Evolutionary conservation across 768 basidiomycete species (phyloP), one percentile per base, ranked within the genome.

Genomic region (Serendipita sp.): DNA sequence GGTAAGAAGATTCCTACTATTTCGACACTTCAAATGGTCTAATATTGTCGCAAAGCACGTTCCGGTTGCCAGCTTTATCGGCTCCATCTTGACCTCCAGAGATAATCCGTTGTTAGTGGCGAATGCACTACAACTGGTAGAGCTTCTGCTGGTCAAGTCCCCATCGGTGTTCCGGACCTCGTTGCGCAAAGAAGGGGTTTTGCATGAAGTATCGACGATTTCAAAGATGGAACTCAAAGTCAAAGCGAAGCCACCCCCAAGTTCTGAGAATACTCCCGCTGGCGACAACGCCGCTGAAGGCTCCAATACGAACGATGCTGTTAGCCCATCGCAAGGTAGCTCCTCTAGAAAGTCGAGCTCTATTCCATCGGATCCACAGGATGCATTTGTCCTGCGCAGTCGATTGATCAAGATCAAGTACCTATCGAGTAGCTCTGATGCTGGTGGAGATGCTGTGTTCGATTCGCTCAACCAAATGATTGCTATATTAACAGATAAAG

Each of bases 111-210:
- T 85, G 0, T 81, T 95, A 48, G 88, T 96, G 38, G 86, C 90
- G 44, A 86, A 86, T 44, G 93, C 91, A 2, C 78, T 98, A 2
- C 96, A 98, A 71, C 82, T 99, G 30, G 91, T 96, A 34, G 96
- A 98, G 70, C 77, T 98, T 30, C 83, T 98, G 5, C 77, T 97
- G 62, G 79, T 77, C 71, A 98, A 96, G 74, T 79, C 92, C 48
- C 86, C 91, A 7, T 77, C 83, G 11, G 80, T 91, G 63, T 98
- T 96, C 75, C 85, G 84, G 71, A 88, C 91, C 16, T 85, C 87
- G 0, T 92, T 98, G 80, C 84, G 90, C 23, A 81, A 94, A 34
- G 95, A 99, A 75, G 96, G 96, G 7, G 96, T 98, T 34, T 85
- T 96, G 73, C 89, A 97, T 74, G 96, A 98, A 73, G 85, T 99